A percentile compares a stretch with the other conserved stretches of the same genome.
Conservation (phyloP, 23 red algal genomes). For the Chondrus crispus region DNA sequence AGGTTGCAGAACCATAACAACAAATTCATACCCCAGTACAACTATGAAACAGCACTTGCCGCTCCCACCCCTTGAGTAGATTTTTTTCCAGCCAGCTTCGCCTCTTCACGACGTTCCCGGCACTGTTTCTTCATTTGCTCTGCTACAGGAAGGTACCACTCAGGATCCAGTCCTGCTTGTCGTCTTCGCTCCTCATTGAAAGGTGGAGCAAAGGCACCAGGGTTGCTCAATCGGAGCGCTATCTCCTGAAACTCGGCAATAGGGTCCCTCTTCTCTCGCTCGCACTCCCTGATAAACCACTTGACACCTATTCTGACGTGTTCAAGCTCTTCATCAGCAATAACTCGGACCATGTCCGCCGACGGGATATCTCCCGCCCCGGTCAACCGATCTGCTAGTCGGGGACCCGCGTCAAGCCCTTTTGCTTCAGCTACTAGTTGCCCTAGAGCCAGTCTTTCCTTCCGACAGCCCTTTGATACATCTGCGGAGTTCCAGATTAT, state of each 20-base stretch:
- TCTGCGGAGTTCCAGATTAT: conserved; percentile 70
- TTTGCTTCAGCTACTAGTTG: conserved; percentile 71
- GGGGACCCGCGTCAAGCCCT: conserved; percentile 77
- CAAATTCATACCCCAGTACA: background rate
- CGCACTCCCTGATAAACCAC: conserved; percentile 65
- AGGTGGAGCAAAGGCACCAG: conserved; percentile 70
- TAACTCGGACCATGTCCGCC: conserved; percentile 40
- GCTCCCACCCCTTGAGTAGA: too few relatives aligned
- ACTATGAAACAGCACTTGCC: background rate
- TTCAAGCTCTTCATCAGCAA: conserved; percentile 66
- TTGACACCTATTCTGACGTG: conserved; percentile 70
- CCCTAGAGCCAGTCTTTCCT: conserved; percentile 57
- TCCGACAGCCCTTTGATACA: conserved; percentile 12
- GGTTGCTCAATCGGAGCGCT: conserved; percentile 50
- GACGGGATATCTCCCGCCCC: conserved; percentile 40
- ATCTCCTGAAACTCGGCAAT: conserved; percentile 47
- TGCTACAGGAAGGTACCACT: conserved; percentile 79
- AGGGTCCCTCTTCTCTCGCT: conserved; percentile 4
- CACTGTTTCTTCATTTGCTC: conserved; percentile 51
- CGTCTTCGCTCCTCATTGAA: conserved; percentile 56
- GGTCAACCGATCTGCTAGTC: conserved; percentile 39
- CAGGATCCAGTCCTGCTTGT: conserved; percentile 53
- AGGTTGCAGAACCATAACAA: too few relatives aligned
- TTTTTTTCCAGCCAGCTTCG: too few relatives aligned
- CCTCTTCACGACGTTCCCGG: background rate